Evolutionary conservation across 2,329 filamentous ascomycete genomes (phyloP).

Genomic region (Colletotrichum sp.): DNA sequence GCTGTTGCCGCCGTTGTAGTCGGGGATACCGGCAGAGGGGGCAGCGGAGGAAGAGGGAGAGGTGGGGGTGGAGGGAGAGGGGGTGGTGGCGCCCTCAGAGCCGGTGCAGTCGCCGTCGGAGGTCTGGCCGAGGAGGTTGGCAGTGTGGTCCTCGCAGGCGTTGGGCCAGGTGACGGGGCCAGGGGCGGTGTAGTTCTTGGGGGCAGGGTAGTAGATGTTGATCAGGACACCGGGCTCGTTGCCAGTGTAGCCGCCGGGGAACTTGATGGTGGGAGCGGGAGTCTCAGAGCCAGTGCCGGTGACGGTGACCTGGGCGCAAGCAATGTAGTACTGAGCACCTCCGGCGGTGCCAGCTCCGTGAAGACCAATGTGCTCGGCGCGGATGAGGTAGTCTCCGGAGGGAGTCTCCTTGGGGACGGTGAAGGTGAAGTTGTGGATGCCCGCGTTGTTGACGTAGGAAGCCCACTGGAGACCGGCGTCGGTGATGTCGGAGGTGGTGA

Average conservation of each 20-base stretch:
- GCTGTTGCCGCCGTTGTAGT: constrained; percentile 17
- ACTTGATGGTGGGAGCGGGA: constrained; percentile 31
- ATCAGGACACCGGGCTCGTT: constrained; percentile 37
- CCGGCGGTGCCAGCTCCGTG: constrained; percentile 33
- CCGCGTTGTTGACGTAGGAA: constrained; percentile 31
- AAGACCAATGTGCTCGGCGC: constrained; percentile 40
- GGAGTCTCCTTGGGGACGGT: constrained; percentile 44
- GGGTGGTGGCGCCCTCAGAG: constrained; percentile 16
- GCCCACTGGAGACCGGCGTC: constrained; percentile 36
- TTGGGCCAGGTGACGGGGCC: constrained; percentile 39
- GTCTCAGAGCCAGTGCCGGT: constrained; percentile 34
- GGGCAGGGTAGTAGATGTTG: constrained; percentile 39
- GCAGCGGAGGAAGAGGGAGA: constrained; percentile 1
- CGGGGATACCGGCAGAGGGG: constrained; percentile 20
- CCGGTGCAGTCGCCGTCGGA: constrained; percentile 41
- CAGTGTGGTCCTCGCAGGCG: constrained; percentile 40
- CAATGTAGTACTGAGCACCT: constrained; percentile 43
- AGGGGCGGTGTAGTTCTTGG: constrained; percentile 34
- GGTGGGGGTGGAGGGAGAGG: neutral
- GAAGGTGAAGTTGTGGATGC: constrained; percentile 41
- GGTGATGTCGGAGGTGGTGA: constrained; percentile 32
- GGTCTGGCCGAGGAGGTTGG: constrained; percentile 36
- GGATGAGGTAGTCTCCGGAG: constrained; percentile 38
- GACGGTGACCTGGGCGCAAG: constrained; percentile 39
- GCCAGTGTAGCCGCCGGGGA: constrained; percentile 38